Evolutionary conservation across 1,284 basidiomycete species (phyloP), one percentile per base, ranked within the genome.

Genomic region (Cerrena zonata): DNA sequence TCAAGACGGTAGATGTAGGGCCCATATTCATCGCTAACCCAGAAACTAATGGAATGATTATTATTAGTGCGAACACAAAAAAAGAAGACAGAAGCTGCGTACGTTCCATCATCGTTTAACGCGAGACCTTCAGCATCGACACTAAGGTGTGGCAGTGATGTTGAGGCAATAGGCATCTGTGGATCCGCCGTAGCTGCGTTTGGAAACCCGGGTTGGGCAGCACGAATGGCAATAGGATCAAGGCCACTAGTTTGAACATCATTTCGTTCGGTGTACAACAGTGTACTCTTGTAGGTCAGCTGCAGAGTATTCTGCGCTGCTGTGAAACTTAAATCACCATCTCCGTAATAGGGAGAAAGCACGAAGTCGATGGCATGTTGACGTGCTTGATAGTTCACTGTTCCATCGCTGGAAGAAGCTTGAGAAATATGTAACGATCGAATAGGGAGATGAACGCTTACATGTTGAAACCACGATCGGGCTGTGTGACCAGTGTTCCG

Each of bases 21-120:
- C 0, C 82, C 84, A 61, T 86, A 87, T 65, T 87, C 80, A 57
- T 86, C 84, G 51, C 78, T 79, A 22, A 78, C 68, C 78, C 79
- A 85, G 61, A 73, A 80, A 1, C 78, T 80, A 46, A 49, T 37
- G 26, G 45, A 15, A 10, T 7, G 22, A 5, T 5, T 22, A 44
- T 21, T 27, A 25, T 46, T 47, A 45, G 45, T 26, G 36, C 56
- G 10, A 25, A 30, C 27, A 5, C 30, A 5, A 25, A 26, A 26
- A 15, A 48, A n/a, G 27, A 3, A 24, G 7, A 15, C 7, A 51
- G 38, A 18, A 2, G 37, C 0, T 4, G 62, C 76, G 52, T 55
- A 81, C 79, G 74, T 74, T 57, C 81, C 82, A 60, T 86, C 83
- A 0, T 65, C 58, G 56, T 80, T 78, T 2, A 78, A 64, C 1